These are phyloP conservation scores for Liriodendron chinense DNA, from an alignment of 164 flowering plant genomes.

Conservation along the genomic window DNA sequence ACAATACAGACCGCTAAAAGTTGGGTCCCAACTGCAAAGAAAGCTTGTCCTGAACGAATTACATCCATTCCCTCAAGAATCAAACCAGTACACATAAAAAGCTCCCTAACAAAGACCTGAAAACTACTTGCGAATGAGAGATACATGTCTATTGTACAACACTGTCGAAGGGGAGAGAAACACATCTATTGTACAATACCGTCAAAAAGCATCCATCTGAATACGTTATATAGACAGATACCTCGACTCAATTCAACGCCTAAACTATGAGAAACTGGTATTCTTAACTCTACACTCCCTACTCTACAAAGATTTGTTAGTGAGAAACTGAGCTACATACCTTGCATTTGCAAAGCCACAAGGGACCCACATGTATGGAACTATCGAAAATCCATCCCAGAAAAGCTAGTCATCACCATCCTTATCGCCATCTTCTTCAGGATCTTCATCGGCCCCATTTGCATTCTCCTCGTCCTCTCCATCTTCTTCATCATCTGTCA, in stretches of 20 bases:
- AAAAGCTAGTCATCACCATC: not conserved
- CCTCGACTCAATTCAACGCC: not conserved
- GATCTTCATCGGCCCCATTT: not conserved
- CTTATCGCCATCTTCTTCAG: slow-evolving; percentile 15
- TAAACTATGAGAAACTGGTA: not conserved
- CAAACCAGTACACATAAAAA: too few species aligned
- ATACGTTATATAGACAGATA: not conserved
- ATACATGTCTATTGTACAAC: not conserved
- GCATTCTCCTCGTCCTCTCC: slow-evolving; percentile 34
- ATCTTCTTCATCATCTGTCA: slow-evolving; percentile 72
- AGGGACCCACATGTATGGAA: too few species aligned
- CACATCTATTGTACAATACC: not conserved
- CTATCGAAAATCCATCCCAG: not conserved
- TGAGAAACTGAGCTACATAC: not conserved
- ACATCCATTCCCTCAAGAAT: too few species aligned
- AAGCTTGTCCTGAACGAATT: too few species aligned
- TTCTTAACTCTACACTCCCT: not conserved
- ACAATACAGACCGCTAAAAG: too few species aligned
- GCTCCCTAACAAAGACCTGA: too few species aligned
- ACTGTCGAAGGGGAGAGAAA: not conserved
- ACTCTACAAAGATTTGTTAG: not conserved
- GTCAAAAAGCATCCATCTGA: not conserved
- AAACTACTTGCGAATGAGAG: not conserved
- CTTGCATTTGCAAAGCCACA: not conserved
- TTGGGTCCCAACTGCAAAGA: too few species aligned